Evolutionary conservation across 2,329 filamentous ascomycete species (phyloP).

Genomic region (Penicillium sp.): DNA sequence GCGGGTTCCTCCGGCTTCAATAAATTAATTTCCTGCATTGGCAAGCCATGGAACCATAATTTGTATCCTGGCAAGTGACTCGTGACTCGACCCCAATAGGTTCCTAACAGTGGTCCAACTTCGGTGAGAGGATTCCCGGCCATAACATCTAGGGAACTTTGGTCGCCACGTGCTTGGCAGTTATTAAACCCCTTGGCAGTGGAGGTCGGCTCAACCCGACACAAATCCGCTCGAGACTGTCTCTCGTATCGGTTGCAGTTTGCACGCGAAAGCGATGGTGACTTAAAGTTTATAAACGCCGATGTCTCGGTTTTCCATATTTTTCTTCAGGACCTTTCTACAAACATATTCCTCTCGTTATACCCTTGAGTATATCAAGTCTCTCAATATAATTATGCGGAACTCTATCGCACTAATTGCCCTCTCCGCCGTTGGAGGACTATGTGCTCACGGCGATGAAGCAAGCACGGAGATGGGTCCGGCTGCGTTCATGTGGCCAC

Average conservation of each 20-base stretch:
- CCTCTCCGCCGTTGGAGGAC: slow-evolving; percentile 2
- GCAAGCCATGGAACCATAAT: background rate
- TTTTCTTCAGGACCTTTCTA: background rate
- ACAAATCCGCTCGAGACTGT: background rate
- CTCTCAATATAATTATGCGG: background rate
- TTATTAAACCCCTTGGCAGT: background rate
- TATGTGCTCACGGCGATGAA: slow-evolving; percentile 16
- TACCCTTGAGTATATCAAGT: background rate
- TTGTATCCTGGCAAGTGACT: background rate
- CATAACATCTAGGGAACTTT: background rate
- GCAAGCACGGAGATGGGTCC: slow-evolving; percentile 51
- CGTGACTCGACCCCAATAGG: background rate
- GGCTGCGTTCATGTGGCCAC: slow-evolving; percentile 62
- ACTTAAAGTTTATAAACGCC: background rate
- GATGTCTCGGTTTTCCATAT: background rate
- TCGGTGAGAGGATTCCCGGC: background rate
- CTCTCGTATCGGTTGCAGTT: background rate
- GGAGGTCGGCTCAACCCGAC: background rate
- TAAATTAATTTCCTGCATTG: background rate
- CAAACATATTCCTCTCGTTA: background rate
- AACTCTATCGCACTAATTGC: slow-evolving; percentile 8
- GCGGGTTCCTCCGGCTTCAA: background rate
- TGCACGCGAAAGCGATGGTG: background rate
- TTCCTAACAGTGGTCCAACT: background rate
- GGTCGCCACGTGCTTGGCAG: background rate